phyloP scores from a whole-genome alignment of 441 rosid species.

The Oxalis stricta region DNA sequence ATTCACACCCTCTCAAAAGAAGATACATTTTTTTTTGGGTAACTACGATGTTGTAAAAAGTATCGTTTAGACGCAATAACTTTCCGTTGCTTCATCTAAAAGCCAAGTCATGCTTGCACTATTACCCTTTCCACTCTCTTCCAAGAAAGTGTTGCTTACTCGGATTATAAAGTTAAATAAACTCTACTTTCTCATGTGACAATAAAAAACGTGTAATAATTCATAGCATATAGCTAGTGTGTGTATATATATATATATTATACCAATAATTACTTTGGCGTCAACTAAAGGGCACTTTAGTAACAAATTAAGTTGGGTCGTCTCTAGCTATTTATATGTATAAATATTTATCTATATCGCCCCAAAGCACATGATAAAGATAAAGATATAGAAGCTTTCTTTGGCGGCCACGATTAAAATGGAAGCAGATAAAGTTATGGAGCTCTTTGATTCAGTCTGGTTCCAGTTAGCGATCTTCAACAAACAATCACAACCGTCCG shows the following conservation, averaged over 20 bases:
- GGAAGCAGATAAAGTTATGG: slow-evolving; percentile 18
- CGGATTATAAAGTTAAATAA: slow-evolving; percentile 4
- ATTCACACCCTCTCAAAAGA: too few species aligned
- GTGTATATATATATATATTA: not conserved
- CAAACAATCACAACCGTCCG: slow-evolving; percentile 6
- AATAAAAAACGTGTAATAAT: slow-evolving; percentile 21
- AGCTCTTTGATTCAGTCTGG: slow-evolving; percentile 35
- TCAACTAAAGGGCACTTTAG: slow-evolving; percentile 9
- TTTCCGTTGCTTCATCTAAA: slow-evolving; percentile 16
- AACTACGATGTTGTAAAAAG: too few species aligned
- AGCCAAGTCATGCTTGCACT: slow-evolving; percentile 21
- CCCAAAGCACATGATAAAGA: not conserved
- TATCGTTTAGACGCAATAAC: slow-evolving; percentile 8
- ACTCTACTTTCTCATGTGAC: too few species aligned
- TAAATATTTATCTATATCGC: slow-evolving; percentile 3
- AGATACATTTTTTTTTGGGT: too few species aligned
- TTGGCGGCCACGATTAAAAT: slow-evolving; percentile 16
- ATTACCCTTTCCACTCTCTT: slow-evolving; percentile 8
- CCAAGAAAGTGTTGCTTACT: slow-evolving; percentile 15
- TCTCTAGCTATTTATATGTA: too few species aligned
- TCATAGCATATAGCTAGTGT: too few species aligned
- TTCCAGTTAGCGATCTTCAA: slow-evolving; percentile 29
- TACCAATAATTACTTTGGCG: too few species aligned
- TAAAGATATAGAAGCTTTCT: not conserved
- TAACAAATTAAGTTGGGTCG: not conserved